Evolutionary conservation across 2,329 filamentous ascomycete genomes (phyloP).

Genomic region (Metarhizium rileyi): DNA sequence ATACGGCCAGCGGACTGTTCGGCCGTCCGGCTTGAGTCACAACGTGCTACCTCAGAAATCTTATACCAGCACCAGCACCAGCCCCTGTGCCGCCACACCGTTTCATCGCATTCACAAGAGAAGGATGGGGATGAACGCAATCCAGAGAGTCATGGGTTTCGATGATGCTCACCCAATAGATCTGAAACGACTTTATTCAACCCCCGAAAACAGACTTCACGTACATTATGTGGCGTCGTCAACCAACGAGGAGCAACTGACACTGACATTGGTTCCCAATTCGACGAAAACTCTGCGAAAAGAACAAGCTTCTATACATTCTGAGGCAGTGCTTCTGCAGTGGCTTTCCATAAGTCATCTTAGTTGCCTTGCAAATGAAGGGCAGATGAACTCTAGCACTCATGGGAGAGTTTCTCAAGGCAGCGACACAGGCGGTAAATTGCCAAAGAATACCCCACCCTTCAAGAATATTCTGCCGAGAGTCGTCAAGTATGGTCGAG

Average conservation of each 20-base stretch:
- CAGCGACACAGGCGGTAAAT: not conserved
- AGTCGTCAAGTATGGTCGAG: slow-evolving; percentile 28
- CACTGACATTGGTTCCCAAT: slow-evolving; percentile 34
- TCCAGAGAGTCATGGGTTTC: not conserved
- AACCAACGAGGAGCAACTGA: slow-evolving; percentile 29
- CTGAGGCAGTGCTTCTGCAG: slow-evolving; percentile 34
- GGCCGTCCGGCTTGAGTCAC: not conserved
- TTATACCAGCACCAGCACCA: not conserved
- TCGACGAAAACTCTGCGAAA: slow-evolving; percentile 35
- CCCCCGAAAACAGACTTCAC: slow-evolving; percentile 25
- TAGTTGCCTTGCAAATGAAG: not conserved
- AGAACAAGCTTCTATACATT: slow-evolving; percentile 33
- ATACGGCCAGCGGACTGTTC: not conserved
- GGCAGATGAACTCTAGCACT: not conserved
- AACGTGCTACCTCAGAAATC: not conserved
- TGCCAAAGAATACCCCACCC: not conserved
- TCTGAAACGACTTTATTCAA: not conserved
- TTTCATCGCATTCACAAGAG: not conserved
- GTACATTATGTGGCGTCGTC: slow-evolving; percentile 33
- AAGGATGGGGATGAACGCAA: not conserved
- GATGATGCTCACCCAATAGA: not conserved
- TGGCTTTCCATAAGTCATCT: slow-evolving; percentile 27
- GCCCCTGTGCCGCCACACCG: not conserved
- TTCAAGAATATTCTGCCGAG: slow-evolving; percentile 28
- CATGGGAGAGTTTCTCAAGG: not conserved